Evolutionary conservation across 75 land plant species (phyloP).

Genomic region (Pinus tabuliformis): DNA sequence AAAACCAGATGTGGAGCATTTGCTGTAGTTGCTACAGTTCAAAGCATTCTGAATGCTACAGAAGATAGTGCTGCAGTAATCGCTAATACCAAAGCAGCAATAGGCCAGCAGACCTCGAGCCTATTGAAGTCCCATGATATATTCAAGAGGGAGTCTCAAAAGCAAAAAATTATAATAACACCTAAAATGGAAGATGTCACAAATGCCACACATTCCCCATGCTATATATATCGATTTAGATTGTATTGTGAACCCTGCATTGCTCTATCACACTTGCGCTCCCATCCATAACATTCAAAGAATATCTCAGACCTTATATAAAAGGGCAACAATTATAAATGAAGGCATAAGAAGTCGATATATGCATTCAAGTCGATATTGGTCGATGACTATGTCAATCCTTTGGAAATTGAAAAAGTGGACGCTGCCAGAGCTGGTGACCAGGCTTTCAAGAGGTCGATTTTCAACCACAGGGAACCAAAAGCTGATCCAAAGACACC

Average conservation of each 20-base stretch:
- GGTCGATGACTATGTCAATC: too few species aligned
- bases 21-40: constrained; percentile 68
- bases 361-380: too few species aligned
- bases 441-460: too few species aligned
- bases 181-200: constrained; percentile 48
- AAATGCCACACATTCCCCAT: constrained; percentile 28
- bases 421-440: too few species aligned
- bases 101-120: neutral
- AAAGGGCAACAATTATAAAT: too few species aligned
- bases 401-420: too few species aligned
- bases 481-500: too few species aligned
- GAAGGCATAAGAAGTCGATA: too few species aligned
- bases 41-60: constrained; percentile 73
- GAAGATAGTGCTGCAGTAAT: constrained; percentile 56
- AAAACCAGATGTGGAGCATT: constrained; percentile 51
- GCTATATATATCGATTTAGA: constrained; percentile 13
- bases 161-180: constrained; percentile 46
- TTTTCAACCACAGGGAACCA: too few species aligned
- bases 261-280: too few species aligned
- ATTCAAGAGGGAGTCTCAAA: constrained; percentile 29
- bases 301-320: too few species aligned
- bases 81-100: constrained; percentile 68
- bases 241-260: neutral
- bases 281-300: too few species aligned
- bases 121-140: constrained; percentile 18